These are phyloP conservation scores for Parathielavia hyrcaniae DNA, from an alignment of 495 filamentous ascomycete genomes.

Conservation along the genomic window DNA sequence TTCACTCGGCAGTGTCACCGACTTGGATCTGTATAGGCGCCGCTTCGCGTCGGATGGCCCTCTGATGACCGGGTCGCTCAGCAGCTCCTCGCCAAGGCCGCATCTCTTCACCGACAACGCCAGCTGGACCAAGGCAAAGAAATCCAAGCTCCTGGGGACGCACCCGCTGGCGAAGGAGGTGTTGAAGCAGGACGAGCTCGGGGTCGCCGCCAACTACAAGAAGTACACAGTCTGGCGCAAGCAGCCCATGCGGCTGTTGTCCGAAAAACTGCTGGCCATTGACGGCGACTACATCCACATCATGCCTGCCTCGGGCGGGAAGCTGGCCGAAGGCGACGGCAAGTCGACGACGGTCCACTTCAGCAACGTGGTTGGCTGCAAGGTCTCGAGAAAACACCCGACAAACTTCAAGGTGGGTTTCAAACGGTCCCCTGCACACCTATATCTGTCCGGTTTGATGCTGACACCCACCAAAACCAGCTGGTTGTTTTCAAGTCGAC, in stretches of 20 bases:
- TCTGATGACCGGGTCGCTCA: slow-evolving; percentile 71
- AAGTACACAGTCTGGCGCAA: slow-evolving; percentile 91
- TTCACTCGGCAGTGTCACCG: slow-evolving; percentile 72
- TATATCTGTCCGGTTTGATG: neutral
- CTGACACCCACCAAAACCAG: slow-evolving; percentile 31
- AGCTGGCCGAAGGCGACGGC: slow-evolving; percentile 54
- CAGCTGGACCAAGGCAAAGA: slow-evolving; percentile 60
- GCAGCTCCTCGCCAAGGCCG: slow-evolving; percentile 73
- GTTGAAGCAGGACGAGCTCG: slow-evolving; percentile 61
- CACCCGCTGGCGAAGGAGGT: slow-evolving; percentile 71
- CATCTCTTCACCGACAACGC: slow-evolving; percentile 56
- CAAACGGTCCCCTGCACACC: neutral
- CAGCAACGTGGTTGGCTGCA: slow-evolving; percentile 85
- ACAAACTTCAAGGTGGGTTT: slow-evolving; percentile 73
- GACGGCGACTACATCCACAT: slow-evolving; percentile 96
- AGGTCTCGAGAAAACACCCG: slow-evolving; percentile 83
- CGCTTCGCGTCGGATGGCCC: slow-evolving; percentile 76
- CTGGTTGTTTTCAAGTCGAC: slow-evolving; percentile 73
- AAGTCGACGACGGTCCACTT: slow-evolving; percentile 92
- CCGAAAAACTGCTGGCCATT: slow-evolving; percentile 75
- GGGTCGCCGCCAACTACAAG: slow-evolving; percentile 58
- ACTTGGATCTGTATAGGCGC: slow-evolving; percentile 82
- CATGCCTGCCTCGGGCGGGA: slow-evolving; percentile 60
- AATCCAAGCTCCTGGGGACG: slow-evolving; percentile 54
- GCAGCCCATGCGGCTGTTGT: slow-evolving; percentile 87